phyloP scores from a whole-genome alignment of 225 moss, liverwort and hornwort species.

The Pseudisothecium myosuroides region DNA sequence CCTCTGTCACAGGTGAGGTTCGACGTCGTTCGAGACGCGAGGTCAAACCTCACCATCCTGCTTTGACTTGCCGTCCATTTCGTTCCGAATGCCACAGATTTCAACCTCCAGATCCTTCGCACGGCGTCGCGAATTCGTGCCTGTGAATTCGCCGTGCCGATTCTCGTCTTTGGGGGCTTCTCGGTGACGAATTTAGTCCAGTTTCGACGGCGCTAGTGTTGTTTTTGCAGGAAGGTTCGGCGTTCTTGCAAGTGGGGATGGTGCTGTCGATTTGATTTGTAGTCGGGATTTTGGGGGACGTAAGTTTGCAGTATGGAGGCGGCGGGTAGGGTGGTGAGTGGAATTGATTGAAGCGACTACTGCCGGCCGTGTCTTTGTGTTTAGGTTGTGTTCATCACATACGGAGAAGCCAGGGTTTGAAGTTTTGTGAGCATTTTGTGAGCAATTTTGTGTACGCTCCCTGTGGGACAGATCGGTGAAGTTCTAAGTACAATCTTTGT shows the following conservation, averaged over 20 bases:
- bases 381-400: neutral
- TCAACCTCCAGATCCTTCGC: neutral
- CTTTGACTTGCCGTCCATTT: neutral
- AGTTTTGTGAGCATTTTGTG: neutral
- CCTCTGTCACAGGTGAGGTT: neutral
- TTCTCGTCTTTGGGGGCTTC: neutral
- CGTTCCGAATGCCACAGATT: neutral
- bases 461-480: neutral
- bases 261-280: neutral
- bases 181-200: neutral
- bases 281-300: neutral
- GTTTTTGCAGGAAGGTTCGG: neutral
- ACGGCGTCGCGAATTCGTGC: neutral
- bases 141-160: neutral
- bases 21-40: neutral
- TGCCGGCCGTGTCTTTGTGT: neutral
- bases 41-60: slow-evolving; percentile 4
- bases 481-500: neutral
- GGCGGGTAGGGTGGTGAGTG: neutral
- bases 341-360: neutral
- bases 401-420: neutral
- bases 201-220: neutral
- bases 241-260: neutral
- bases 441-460: neutral
- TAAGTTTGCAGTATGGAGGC: neutral